phyloP scores from a whole-genome alignment of 2,329 filamentous ascomycete genomes.

The Pseudogymnoascus sp. region DNA sequence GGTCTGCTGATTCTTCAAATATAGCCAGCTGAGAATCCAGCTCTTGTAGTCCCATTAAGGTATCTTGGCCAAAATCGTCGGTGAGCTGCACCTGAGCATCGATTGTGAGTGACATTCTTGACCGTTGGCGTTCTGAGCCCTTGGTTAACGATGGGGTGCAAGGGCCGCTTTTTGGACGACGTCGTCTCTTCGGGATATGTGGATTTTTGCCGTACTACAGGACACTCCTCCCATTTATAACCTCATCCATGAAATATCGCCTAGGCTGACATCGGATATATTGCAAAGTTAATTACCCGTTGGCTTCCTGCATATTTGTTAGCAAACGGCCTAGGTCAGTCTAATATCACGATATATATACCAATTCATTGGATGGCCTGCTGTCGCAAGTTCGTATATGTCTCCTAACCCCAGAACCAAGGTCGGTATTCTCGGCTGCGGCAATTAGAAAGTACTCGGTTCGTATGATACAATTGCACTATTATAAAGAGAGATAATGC shows the following conservation, averaged over 20 bases:
- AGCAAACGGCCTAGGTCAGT: constrained; percentile 7
- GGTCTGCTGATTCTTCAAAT: constrained; percentile 24
- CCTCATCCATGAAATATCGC: constrained; percentile 19
- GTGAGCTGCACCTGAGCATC: constrained; percentile 27
- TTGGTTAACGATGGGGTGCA: not conserved
- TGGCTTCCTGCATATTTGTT: not conserved
- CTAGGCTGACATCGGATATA: constrained; percentile 17
- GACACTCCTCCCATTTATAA: constrained; percentile 22
- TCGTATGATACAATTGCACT: constrained; percentile 4
- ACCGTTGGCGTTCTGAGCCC: constrained; percentile 25
- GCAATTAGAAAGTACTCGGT: not conserved
- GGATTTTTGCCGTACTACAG: constrained; percentile 18
- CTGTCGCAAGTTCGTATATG: not conserved
- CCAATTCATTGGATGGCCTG: constrained; percentile 6
- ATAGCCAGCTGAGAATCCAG: constrained; percentile 30
- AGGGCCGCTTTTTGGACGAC: constrained; percentile 12
- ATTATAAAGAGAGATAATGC: constrained; percentile 7
- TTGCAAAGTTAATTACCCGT: constrained; percentile 12
- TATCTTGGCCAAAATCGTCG: constrained; percentile 28
- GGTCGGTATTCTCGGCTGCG: constrained; percentile 3
- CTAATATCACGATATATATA: constrained; percentile 7
- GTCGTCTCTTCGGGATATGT: constrained; percentile 27
- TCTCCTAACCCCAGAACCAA: not conserved
- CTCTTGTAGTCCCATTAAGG: constrained; percentile 29
- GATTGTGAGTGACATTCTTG: constrained; percentile 28